Percentiles rank a stretch among this genome's conserved stretches.
Evolutionary conservation across 1,284 basidiomycete genomes (phyloP).

Genomic region (Leccinum ponderosum): DNA sequence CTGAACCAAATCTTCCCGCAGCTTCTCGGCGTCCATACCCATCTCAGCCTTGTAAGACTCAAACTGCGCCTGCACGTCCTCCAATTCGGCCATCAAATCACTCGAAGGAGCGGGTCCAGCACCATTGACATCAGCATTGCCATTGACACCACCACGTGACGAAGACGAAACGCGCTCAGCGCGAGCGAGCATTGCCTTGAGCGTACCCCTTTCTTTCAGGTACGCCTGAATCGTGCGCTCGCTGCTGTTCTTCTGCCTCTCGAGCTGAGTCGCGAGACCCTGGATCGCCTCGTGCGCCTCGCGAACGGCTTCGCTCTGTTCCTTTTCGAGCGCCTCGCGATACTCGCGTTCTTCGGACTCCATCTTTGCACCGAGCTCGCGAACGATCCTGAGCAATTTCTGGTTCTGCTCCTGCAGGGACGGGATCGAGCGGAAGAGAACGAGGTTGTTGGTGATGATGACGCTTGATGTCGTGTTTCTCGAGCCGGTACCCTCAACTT

Average conservation of each 20-base stretch:
- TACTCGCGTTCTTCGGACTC: slow-evolving; percentile 76
- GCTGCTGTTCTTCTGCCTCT: slow-evolving; percentile 64
- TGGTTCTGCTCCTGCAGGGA: slow-evolving; percentile 90
- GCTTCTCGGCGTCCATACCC: slow-evolving; percentile 64
- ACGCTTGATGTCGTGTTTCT: slow-evolving; percentile 21
- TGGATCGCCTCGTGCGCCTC: slow-evolving; percentile 89
- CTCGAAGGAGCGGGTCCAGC: slow-evolving; percentile 24
- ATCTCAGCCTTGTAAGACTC: slow-evolving; percentile 81
- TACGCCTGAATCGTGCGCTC: slow-evolving; percentile 77
- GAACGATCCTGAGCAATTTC: slow-evolving; percentile 80
- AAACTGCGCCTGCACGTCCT: slow-evolving; percentile 73
- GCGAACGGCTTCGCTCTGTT: slow-evolving; percentile 78
- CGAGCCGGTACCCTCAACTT: too few species aligned
- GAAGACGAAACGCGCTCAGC: slow-evolving; percentile 33
- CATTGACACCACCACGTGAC: slow-evolving; percentile 31
- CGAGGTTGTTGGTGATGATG: slow-evolving; percentile 88
- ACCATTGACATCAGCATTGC: slow-evolving; percentile 28
- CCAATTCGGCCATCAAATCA: slow-evolving; percentile 55
- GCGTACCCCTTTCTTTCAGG: slow-evolving; percentile 85
- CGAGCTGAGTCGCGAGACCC: slow-evolving; percentile 75
- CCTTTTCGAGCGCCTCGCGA: slow-evolving; percentile 60
- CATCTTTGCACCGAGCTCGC: slow-evolving; percentile 78
- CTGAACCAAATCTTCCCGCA: slow-evolving; percentile 67
- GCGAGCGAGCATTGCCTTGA: slow-evolving; percentile 71
- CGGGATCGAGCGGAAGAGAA: slow-evolving; percentile 83